Evolutionary conservation across 192 early-diverging fungal genomes (phyloP).

Genomic region (Blastocladiella britannica): DNA sequence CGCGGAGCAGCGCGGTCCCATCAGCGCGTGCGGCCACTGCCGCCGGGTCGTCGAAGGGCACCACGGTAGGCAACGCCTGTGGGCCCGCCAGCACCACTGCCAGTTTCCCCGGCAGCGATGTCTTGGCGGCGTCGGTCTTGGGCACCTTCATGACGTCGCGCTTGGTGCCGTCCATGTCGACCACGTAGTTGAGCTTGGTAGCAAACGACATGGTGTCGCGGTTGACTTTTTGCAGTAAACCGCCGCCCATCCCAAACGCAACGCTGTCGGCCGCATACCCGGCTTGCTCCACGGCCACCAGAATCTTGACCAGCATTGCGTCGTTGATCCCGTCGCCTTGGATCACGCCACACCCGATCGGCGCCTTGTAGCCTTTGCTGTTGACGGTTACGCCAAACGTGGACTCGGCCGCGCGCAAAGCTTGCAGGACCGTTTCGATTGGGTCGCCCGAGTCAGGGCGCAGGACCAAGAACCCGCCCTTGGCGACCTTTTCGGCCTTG

Average conservation of each 20-base stretch:
- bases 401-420: constrained; percentile 41
- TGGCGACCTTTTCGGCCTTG: constrained; percentile 37
- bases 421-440: constrained; percentile 50
- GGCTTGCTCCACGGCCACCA: constrained; percentile 27
- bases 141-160: constrained; percentile 77
- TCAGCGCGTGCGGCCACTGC: constrained; percentile 6
- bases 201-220: constrained; percentile 71
- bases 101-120: constrained; percentile 52
- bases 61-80: constrained; percentile 7
- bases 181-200: constrained; percentile 53
- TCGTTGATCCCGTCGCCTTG: constrained; percentile 66
- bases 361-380: constrained; percentile 54
- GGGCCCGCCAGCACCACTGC: constrained; percentile 20
- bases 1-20: constrained; percentile 21
- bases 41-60: constrained; percentile 7
- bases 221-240: constrained; percentile 65
- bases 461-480: constrained; percentile 59
- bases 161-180: constrained; percentile 36
- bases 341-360: constrained; percentile 51
- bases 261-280: constrained; percentile 53
- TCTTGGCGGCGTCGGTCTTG: constrained; percentile 44
- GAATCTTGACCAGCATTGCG: constrained; percentile 25
- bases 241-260: constrained; percentile 74
- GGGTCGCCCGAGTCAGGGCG: constrained; percentile 73
- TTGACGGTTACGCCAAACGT: constrained; percentile 51